Conservation (phyloP, 1,284 basidiomycete species). For the Boletus sp. region DNA sequence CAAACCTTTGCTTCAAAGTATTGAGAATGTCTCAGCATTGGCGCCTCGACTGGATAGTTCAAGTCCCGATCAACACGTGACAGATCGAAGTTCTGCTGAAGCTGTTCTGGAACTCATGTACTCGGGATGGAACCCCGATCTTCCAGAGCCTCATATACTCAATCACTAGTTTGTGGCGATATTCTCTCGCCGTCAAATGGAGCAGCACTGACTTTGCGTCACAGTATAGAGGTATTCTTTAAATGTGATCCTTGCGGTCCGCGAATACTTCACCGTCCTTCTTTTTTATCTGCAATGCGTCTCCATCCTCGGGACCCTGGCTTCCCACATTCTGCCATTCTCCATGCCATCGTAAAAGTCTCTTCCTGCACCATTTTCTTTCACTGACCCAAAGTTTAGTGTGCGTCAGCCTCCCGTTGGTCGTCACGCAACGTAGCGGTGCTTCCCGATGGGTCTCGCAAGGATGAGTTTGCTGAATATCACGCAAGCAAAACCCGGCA, state of each 20-base stretch:
- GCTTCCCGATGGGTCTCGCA: conserved; percentile 65
- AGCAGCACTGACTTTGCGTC: conserved; percentile 5
- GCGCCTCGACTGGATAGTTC: conserved; percentile 42
- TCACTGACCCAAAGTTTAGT: conserved; percentile 44
- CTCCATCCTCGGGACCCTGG: conserved; percentile 69
- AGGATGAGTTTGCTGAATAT: conserved; percentile 78
- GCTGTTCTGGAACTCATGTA: conserved; percentile 61
- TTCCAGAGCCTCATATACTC: conserved; percentile 67
- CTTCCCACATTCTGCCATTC: conserved; percentile 77
- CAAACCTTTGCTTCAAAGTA: conserved; percentile 3
- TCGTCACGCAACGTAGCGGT: conserved; percentile 63
- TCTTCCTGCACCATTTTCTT: not conserved
- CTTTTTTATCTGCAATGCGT: conserved; percentile 72
- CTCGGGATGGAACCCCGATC: conserved; percentile 77
- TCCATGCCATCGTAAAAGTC: conserved; percentile 69
- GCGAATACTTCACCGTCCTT: conserved; percentile 70
- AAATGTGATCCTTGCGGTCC: conserved; percentile 79
- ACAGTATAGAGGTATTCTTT: conserved; percentile 76
- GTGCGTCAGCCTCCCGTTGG: conserved; percentile 81
- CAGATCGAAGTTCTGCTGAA: conserved; percentile 40
- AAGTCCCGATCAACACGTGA: conserved; percentile 46
- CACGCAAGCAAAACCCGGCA: conserved; percentile 79
- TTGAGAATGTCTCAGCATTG: conserved; percentile 8
- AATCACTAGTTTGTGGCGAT: conserved; percentile 62
- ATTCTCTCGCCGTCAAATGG: conserved; percentile 4